These are phyloP conservation scores for Cryphonectria japonica DNA, from an alignment of 2,329 filamentous ascomycete species.

Conservation along the genomic window DNA sequence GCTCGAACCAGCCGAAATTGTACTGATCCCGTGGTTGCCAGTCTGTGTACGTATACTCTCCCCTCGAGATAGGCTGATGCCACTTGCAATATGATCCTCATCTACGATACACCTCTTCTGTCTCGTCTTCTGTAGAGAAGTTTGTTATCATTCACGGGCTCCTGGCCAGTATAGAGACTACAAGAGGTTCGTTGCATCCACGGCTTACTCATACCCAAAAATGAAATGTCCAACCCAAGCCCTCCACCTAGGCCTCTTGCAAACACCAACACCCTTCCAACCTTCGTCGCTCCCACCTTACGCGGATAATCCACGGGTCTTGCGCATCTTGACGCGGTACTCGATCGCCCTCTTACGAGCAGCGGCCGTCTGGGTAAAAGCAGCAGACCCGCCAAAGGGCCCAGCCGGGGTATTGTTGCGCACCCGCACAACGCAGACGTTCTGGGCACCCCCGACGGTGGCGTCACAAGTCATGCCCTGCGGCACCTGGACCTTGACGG, in stretches of 20 bases:
- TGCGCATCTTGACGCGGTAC: slow-evolving; percentile 47
- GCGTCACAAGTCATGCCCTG: slow-evolving; percentile 68
- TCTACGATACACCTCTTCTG: not conserved
- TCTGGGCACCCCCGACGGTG: slow-evolving; percentile 58
- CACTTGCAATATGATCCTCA: not conserved
- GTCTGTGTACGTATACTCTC: not conserved
- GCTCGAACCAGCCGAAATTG: not conserved
- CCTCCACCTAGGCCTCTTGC: not conserved
- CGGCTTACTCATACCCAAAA: too few relatives aligned
- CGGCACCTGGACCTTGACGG: slow-evolving; percentile 67
- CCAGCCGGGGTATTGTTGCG: slow-evolving; percentile 65
- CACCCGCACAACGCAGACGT: slow-evolving; percentile 68
- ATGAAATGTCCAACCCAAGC: too few relatives aligned
- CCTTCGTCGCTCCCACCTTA: not conserved
- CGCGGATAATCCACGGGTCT: slow-evolving; percentile 19
- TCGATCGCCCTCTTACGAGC: slow-evolving; percentile 68
- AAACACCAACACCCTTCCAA: not conserved
- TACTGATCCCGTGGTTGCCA: not conserved
- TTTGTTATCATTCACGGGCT: not conserved
- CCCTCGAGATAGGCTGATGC: too few relatives aligned
- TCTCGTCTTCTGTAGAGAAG: not conserved
- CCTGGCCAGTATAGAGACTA: too few relatives aligned
- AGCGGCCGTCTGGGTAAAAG: slow-evolving; percentile 64
- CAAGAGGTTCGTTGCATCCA: too few relatives aligned
- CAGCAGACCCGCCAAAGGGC: slow-evolving; percentile 68